Percentiles rank a stretch among this genome's conserved stretches.
These are phyloP conservation scores for Vitis labrusca DNA, from an alignment of 164 flowering plant species.

Conservation along the genomic window DNA sequence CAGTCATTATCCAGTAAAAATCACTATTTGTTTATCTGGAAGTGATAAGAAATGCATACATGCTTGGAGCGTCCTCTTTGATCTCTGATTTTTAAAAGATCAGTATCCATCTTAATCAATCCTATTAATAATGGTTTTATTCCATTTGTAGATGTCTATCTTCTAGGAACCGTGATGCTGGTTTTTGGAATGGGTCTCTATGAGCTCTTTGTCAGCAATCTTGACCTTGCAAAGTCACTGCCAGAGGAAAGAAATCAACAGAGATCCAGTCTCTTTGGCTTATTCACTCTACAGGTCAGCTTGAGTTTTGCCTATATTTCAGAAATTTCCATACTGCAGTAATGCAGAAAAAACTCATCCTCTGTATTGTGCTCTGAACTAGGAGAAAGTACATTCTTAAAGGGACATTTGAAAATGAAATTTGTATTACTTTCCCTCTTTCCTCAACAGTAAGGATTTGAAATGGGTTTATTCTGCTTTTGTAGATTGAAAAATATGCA, in stretches of 20 bases:
- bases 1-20: too few species aligned
- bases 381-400: too few species aligned
- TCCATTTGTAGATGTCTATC: constrained; percentile 57
- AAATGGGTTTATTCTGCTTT: too few species aligned
- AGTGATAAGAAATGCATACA: too few species aligned
- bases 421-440: too few species aligned
- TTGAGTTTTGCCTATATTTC: neutral
- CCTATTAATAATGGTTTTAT: neutral
- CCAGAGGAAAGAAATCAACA: constrained; percentile 26
- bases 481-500: too few species aligned
- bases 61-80: neutral
- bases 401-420: too few species aligned
- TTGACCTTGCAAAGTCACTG: constrained; percentile 41
- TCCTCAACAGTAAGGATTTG: too few species aligned
- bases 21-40: too few species aligned
- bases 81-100: neutral
- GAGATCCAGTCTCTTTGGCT: constrained; percentile 71
- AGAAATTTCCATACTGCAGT: neutral
- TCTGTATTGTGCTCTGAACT: neutral
- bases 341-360: neutral
- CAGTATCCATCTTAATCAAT: neutral
- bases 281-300: constrained; percentile 67
- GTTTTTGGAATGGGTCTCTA: constrained; percentile 94
- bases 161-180: constrained; percentile 82
- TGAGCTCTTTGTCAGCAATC: constrained; percentile 82